These are phyloP conservation scores for Beauveria rudraprayagi DNA, from an alignment of 2,329 filamentous ascomycete species.

Conservation along the genomic window DNA sequence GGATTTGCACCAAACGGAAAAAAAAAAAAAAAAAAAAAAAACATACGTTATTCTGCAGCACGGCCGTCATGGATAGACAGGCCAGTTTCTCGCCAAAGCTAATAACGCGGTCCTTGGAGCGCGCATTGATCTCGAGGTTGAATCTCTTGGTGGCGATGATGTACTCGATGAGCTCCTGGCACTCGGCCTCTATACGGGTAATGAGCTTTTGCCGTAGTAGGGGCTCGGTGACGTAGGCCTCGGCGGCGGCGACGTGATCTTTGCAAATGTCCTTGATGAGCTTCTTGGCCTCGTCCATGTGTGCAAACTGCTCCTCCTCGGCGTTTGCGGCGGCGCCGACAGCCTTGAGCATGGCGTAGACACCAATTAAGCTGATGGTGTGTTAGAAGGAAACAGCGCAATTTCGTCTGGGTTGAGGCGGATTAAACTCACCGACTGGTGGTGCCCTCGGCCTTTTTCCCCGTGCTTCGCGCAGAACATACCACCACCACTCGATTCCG, in stretches of 20 bases:
- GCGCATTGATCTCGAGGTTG: conserved; percentile 67
- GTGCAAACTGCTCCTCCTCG: conserved; percentile 42
- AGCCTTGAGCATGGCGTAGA: conserved; percentile 49
- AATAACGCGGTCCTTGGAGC: conserved; percentile 79
- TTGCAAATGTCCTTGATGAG: conserved; percentile 74
- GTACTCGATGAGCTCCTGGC: conserved; percentile 70
- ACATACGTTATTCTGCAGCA: conserved; percentile 64
- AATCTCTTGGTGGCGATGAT: conserved; percentile 56
- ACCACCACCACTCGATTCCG: conserved; percentile 79
- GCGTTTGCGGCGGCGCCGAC: conserved; percentile 46
- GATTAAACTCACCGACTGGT: conserved; percentile 71
- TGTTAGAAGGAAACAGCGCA: neutral
- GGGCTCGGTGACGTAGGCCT: conserved; percentile 50
- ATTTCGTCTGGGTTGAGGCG: neutral
- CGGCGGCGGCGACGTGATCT: conserved; percentile 71
- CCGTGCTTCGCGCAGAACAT: conserved; percentile 89
- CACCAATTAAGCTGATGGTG: conserved; percentile 43
- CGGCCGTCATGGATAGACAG: conserved; percentile 80
- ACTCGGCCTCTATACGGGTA: conserved; percentile 67
- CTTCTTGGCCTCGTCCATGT: conserved; percentile 57
- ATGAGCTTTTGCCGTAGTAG: conserved; percentile 52
- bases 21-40: too few species aligned
- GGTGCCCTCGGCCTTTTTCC: conserved; percentile 89
- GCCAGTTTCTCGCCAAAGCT: conserved; percentile 95
- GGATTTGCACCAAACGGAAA: too few species aligned